Evolutionary conservation across 2,329 filamentous ascomycete species (phyloP), one percentile per base, ranked within the genome.

Genomic region (Endothia cerciana): DNA sequence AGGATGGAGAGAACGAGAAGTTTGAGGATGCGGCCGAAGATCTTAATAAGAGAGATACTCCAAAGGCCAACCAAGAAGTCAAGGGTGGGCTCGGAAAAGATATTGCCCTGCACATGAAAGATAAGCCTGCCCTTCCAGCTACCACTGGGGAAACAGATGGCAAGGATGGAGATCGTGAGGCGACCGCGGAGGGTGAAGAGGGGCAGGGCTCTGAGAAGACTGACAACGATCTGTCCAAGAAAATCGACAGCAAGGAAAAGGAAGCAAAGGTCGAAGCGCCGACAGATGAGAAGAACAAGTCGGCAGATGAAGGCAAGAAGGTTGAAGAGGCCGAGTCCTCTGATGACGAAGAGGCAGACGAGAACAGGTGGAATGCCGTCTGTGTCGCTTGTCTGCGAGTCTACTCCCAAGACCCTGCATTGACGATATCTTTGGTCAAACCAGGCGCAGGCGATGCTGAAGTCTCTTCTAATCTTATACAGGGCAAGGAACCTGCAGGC

Each of bases 321-420:
- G 47, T 64, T 59, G 57, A 72, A 71, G 19, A 72, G 69, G 65
- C 67, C 15, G 60, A 65, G 10, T 59, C 69, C n/a, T 66, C 66
- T 2, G 62, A 70, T 2, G 67, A 64, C 3, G 66, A 63, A 28
- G 67, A 67, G 0, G 69, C 71, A 1, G 69, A 71, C 22, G 65
- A 70, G 4, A 66, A 64, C 11, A 75, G 76, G 7, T 80, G 78
- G 79, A 80, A 80, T 49, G 76, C 79, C n/a, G 77, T 80, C 30
- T 79, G 77, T 60, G 78, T 80, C 11, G 70, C 79, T 47, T 77
- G 77, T 10, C 71, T 80, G 15, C 71, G 77, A 8, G 78, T 80
- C 11, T 80, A 80, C 63, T 73, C 79, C 10, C 72, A 73, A 61
- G 77, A 79, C 36, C 65, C 74, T 1, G 72, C 72, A 6, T 72